Evolutionary conservation across 257 asterid genomes (phyloP).

Genomic region (Capsicum chinense): DNA sequence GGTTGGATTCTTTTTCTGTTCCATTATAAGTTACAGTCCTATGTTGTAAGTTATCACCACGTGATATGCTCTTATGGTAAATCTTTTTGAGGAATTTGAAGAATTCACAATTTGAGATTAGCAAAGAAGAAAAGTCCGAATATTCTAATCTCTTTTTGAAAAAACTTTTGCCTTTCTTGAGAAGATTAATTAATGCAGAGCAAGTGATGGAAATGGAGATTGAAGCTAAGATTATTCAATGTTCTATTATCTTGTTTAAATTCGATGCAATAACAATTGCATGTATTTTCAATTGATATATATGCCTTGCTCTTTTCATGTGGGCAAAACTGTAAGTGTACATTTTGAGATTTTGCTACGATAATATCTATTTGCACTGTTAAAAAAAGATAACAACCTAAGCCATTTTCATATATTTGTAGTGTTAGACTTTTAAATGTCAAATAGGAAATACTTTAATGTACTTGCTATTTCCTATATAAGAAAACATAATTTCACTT

Average conservation of each 20-base stretch:
- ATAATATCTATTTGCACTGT: neutral
- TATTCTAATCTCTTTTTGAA: conserved; percentile 59
- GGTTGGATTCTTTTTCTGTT: conserved; percentile 49
- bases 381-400: neutral
- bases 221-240: conserved; percentile 68
- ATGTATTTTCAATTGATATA: neutral
- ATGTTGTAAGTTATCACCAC: neutral
- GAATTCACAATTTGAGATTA: conserved; percentile 40
- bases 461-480: conserved; percentile 17
- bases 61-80: neutral
- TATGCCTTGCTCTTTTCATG: neutral
- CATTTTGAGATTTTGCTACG: neutral
- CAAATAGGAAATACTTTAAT: neutral
- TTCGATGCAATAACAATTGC: conserved; percentile 21
- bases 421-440: neutral
- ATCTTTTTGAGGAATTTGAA: conserved; percentile 30
- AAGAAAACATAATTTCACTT: neutral
- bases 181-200: conserved; percentile 49
- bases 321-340: conserved; percentile 12
- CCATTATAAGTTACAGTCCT: conserved; percentile 1
- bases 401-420: neutral
- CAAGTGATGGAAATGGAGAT: conserved; percentile 71
- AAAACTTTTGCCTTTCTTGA: conserved; percentile 74
- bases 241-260: conserved; percentile 41
- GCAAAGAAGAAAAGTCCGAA: conserved; percentile 47